Evolutionary conservation across 306 rosid genomes (phyloP), one percentile per base, ranked within the genome.

Genomic region (Gleditsia sinensis): DNA sequence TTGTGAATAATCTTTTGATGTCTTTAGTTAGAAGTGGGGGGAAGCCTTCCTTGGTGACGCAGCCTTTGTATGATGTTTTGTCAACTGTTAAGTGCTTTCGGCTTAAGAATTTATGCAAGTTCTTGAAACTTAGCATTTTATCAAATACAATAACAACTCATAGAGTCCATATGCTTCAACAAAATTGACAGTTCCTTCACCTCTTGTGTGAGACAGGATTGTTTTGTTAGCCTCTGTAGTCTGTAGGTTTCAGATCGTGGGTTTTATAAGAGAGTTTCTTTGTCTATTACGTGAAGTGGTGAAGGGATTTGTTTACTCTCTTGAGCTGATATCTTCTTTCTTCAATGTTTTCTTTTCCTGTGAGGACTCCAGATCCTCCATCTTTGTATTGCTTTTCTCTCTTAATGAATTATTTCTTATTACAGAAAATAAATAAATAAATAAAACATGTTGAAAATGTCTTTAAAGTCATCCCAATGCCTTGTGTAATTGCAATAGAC

Each of bases 401-500:
- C 48, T 28, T 28, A 4, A 28, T 42, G 48, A 42, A 42, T 42
- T 2, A 0, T 42, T 42, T 42, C 45, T 42, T 42, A 42, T 42
- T 3, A 42, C n/a, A 42, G n/a, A 42, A 42, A 42, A 42, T n/a
- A n/a, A n/a, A n/a, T n/a, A n/a, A n/a, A n/a, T n/a, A n/a, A n/a
- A n/a, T n/a, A n/a, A n/a, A n/a, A n/a, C n/a, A n/a, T n/a, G n/a
- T n/a, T n/a, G n/a, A n/a, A n/a, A n/a, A n/a, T n/a, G n/a, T 19
- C 13, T 2, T 3, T 32, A 49, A 37, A 25, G 32, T 54, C 28
- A 61, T 32, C 25, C 65, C 24, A 13, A 25, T 9, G 66, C 64
- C 67, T 33, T 46, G n/a, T 71, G 59, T 42, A 49, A 55, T 36
- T 40, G 69, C 27, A 55, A 63, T 30, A 75, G 37, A 79, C 46